Conservation (phyloP, 2,329 filamentous ascomycete species). For the Ophiosphaerella herpotricha region DNA sequence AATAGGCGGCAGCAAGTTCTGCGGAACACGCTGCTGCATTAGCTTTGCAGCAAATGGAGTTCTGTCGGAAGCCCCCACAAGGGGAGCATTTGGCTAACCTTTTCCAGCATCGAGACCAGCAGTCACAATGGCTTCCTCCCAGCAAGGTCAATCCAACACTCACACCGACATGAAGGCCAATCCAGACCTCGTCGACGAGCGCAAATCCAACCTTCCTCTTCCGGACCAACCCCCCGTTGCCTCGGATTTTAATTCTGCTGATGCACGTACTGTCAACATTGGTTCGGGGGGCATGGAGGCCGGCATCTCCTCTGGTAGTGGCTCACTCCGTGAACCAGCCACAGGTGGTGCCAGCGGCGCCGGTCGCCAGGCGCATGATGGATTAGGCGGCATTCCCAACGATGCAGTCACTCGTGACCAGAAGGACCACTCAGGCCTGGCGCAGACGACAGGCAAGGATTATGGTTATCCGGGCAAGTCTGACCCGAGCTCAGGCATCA, state of each 20-base stretch:
- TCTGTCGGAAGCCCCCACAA: not conserved
- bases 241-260: slow-evolving; percentile 78
- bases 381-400: slow-evolving; percentile 60
- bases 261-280: slow-evolving; percentile 70
- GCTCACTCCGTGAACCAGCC: slow-evolving; percentile 48
- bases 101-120: slow-evolving; percentile 3
- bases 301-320: slow-evolving; percentile 54
- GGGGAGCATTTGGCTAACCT: slow-evolving; percentile 8
- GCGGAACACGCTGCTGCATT: not conserved
- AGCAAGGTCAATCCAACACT: slow-evolving; percentile 29
- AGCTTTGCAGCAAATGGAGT: not conserved
- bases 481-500: slow-evolving; percentile 40
- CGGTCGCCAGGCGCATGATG: slow-evolving; percentile 66
- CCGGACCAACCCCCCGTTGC: slow-evolving; percentile 76
- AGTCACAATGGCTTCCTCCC: slow-evolving; percentile 28
- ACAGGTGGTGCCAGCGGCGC: slow-evolving; percentile 61
- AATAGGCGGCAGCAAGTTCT: not conserved
- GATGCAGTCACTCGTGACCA: slow-evolving; percentile 61
- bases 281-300: slow-evolving; percentile 62
- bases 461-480: slow-evolving; percentile 50
- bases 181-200: slow-evolving; percentile 65
- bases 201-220: slow-evolving; percentile 74
- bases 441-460: slow-evolving; percentile 49
- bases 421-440: slow-evolving; percentile 48
- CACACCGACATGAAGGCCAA: slow-evolving; percentile 34